A percentile compares a stretch with the other conserved stretches of the same genome.
Evolutionary conservation across 176 grass and related monocot genomes (phyloP).

Genomic region (Tuctoria greenei): DNA sequence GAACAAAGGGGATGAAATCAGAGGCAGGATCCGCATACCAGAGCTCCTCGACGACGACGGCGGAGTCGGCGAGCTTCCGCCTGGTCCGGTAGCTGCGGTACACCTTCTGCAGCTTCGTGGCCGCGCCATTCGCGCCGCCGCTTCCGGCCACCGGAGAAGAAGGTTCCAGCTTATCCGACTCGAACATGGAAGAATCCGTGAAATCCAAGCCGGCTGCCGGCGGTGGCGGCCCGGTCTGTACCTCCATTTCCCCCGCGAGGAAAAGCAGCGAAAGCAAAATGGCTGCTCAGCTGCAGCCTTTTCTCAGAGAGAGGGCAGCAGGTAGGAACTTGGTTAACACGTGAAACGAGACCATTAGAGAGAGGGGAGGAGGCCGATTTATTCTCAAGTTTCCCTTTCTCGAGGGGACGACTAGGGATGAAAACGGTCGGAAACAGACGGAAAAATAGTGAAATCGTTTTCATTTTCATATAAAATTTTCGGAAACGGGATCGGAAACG

Average conservation of each 20-base stretch:
- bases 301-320: background rate
- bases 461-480: no score
- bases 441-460: no score
- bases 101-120: slow-evolving; percentile 54
- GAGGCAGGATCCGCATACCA: slow-evolving; percentile 35
- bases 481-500: no score
- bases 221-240: background rate
- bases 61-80: slow-evolving; percentile 76
- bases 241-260: background rate
- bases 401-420: background rate
- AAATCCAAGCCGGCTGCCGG: background rate
- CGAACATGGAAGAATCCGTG: background rate
- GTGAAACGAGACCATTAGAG: background rate
- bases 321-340: background rate
- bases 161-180: background rate
- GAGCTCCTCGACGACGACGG: slow-evolving; percentile 86
- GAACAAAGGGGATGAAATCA: background rate
- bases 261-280: background rate
- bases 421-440: no score
- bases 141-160: background rate
- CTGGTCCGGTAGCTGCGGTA: slow-evolving; percentile 87
- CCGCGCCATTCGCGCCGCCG: background rate
- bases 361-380: background rate
- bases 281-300: background rate
- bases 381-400: background rate